Base-by-base conservation (phyloP, 2,329 filamentous ascomycete species). In the Diplodia mutila region DNA sequence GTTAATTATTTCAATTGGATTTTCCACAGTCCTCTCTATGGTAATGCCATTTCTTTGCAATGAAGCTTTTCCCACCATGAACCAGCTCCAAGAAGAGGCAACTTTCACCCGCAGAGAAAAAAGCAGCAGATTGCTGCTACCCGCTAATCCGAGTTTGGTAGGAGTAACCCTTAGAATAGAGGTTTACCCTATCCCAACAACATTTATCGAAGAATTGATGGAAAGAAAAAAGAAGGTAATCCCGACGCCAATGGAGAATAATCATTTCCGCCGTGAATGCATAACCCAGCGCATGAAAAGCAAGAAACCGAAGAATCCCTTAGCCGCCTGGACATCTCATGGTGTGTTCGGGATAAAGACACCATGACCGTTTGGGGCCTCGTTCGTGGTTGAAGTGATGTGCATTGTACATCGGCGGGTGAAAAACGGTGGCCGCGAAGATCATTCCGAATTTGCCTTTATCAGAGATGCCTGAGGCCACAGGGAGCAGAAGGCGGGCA, bases 251-350 rank as follows among this genome's bases (percentile, higher is more conserved):
- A 23, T 21, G 34, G n/a, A 23, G 54, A 29, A 11, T 29, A 46
- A 59, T 42, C 34, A 25, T 46, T 27, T 46, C 55, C 55, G 37
- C 55, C 55, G 37, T 59, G 34, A 59, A 59, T 59, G 55, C 55
- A 59, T 59, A 16, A 59, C 21, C 54, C 55, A n/a, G 51, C 27
- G 55, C 55, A 42, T 16, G 34, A 59, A 46, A 29, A 16, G 18
- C 23, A 59, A 59, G 6, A 37, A 46, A 37, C 23, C 39, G 23
- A 29, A n/a, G 18, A 59, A 54, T 29, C 52, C n/a, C n/a, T 46
- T 8, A 21, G 25, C 25, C 29, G 51, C 14, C 29, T n/a, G 8
- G 51, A 52, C 27, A n/a, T 27, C 23, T 32, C 25, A 14, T 29
- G 25, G 12, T 46, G n/a, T 21, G 8, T 46, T 3, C n/a, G n/a